A percentile compares a stretch with the other conserved stretches of the same genome.
Evolutionary conservation across 2,329 filamentous ascomycete genomes (phyloP).

Genomic region (Eutypa lata): DNA sequence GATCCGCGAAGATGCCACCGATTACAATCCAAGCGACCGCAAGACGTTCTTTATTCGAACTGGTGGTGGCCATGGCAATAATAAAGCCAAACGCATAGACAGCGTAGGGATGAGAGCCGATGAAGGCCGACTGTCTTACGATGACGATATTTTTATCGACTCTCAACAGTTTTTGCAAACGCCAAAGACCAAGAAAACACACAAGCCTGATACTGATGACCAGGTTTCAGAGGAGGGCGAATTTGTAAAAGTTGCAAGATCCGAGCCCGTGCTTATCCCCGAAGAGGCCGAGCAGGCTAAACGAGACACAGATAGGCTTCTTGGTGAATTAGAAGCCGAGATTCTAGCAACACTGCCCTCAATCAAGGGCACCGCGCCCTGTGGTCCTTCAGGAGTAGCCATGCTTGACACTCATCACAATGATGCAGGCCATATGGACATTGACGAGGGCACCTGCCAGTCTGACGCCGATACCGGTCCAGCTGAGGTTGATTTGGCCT

Average conservation of each 20-base stretch:
- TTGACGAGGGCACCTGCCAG: neutral
- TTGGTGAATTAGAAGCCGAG: constrained; percentile 12
- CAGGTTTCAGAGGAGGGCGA: neutral
- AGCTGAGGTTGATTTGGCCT: neutral
- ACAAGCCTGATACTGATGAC: neutral
- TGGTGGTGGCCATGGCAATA: neutral
- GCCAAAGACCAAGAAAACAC: neutral
- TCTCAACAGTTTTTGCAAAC: neutral
- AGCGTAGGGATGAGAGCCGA: neutral
- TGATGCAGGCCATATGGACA: neutral
- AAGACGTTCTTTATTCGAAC: neutral
- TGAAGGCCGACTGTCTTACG: constrained; percentile 22
- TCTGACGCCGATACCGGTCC: neutral
- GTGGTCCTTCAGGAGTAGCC: neutral
- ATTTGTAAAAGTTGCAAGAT: neutral
- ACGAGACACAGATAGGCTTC: constrained; percentile 12
- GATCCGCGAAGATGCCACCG: neutral
- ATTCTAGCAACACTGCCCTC: neutral
- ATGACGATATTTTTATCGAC: constrained; percentile 15
- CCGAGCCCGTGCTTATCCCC: neutral
- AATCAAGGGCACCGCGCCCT: neutral
- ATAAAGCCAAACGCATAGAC: neutral
- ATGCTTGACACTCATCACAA: neutral
- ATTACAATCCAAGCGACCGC: neutral
- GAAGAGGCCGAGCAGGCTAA: constrained; percentile 6